Evolutionary conservation across 2,329 filamentous ascomycete species (phyloP), one percentile per base, ranked within the genome.

Genomic region (Claviceps pazoutovae): DNA sequence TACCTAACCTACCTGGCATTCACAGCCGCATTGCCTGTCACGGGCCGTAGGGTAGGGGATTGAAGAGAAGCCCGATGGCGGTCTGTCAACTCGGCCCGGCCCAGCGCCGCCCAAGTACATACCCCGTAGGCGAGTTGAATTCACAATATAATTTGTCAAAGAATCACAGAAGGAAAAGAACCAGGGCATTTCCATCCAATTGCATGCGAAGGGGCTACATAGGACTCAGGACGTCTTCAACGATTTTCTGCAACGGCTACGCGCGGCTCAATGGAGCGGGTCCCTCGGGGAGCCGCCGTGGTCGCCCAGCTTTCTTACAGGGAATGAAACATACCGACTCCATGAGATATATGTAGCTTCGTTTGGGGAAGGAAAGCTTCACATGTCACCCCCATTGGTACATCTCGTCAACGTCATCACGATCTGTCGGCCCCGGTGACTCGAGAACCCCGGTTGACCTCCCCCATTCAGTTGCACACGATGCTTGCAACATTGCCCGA

Each of bases 401-500:
- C 21, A 13, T 30, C 23, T 11, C 9, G 7, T 45, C 43, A 45
- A n/a, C 43, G 43, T 45, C 37, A 42, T 43, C 48, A 13, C 11
- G 30, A 50, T 17, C 48, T 38, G n/a, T n/a, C 44, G 17, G 17
- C 38, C 30, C 8, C 48, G 16, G n/a, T 41, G 38, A 41, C 30
- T 34, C 26, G 16, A 9, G 13, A 14, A 4, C 30, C 37, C 19
- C 5, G 46, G 34, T 7, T 36, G 13, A 21, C 36, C 7, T 6
- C 16, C 21, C 5, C 13, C 23, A 23, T 13, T 49, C 23, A 6
- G 3, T 9, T 21, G 57, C 19, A 66, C 56, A 47, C 51, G 52
- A 83, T 83, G 75, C 76, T 84, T 58, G 76, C 75, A 46, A 72
- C 81, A 48, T 74, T 87, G 16, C 83, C 83, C 46, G 79, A 81